These are phyloP conservation scores for Nicotiana knightiana DNA, from an alignment of 257 asterid genomes.

Conservation along the genomic window DNA sequence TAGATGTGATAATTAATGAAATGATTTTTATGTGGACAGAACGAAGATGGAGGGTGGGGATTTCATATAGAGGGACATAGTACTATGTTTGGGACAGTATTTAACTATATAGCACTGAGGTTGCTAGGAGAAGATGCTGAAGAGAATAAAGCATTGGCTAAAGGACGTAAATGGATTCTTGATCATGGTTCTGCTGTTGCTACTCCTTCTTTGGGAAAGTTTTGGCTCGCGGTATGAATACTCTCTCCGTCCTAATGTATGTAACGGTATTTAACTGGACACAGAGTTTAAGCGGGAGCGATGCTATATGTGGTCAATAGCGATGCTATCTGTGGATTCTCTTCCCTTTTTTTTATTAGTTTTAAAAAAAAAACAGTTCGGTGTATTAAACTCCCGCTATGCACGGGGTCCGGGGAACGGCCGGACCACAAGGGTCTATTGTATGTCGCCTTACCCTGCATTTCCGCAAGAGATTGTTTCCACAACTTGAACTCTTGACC, in stretches of 20 bases:
- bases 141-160: slow-evolving; percentile 14
- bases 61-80: slow-evolving; percentile 47
- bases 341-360: not conserved
- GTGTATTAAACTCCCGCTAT: too few species aligned
- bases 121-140: slow-evolving; percentile 33
- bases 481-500: too few species aligned
- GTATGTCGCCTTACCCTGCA: too few species aligned
- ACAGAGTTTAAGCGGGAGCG: too few species aligned
- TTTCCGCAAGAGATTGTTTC: too few species aligned
- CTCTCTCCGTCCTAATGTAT: too few species aligned
- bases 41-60: slow-evolving; percentile 59
- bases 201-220: slow-evolving; percentile 49
- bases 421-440: too few species aligned
- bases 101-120: slow-evolving; percentile 33
- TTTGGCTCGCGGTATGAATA: slow-evolving; percentile 36
- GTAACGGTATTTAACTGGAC: too few species aligned
- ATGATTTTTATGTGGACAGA: slow-evolving; percentile 13
- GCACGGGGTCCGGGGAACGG: too few species aligned
- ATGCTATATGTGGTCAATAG: too few species aligned
- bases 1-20: not conserved
- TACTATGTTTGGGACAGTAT: slow-evolving; percentile 36
- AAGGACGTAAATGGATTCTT: slow-evolving; percentile 41
- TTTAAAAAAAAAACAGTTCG: too few species aligned
- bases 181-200: slow-evolving; percentile 32
- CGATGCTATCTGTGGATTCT: not conserved